These are phyloP conservation scores for Rhodotorula paludigena DNA, from an alignment of 768 basidiomycete species.

Conservation along the genomic window DNA sequence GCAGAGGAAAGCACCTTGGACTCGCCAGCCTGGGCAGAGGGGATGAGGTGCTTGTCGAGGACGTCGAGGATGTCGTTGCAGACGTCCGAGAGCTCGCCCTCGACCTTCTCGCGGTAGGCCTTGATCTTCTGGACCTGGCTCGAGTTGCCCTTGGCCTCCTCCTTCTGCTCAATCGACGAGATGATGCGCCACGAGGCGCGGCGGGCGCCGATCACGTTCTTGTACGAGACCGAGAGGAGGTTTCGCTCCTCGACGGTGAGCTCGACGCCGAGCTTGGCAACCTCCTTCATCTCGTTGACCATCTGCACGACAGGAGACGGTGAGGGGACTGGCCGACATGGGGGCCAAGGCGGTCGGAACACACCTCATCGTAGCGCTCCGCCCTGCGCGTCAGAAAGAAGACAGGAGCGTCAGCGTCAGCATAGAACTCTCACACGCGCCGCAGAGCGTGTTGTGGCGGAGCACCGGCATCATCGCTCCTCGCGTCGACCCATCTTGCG, in stretches of 20 bases:
- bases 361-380: slow-evolving; percentile 36
- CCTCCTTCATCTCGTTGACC: slow-evolving; percentile 41
- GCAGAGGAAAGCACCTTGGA: slow-evolving; percentile 62
- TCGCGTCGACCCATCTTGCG: too few species aligned
- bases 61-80: slow-evolving; percentile 67
- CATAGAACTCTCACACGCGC: not conserved
- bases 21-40: slow-evolving; percentile 91
- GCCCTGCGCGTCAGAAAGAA: not conserved
- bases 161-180: slow-evolving; percentile 97
- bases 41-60: slow-evolving; percentile 94
- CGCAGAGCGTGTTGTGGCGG: not conserved
- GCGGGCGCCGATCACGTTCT: slow-evolving; percentile 82
- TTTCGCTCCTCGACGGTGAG: slow-evolving; percentile 98
- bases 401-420: not conserved
- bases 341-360: slow-evolving; percentile 6
- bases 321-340: not conserved
- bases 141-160: slow-evolving; percentile 96
- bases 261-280: slow-evolving; percentile 66
- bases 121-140: slow-evolving; percentile 96
- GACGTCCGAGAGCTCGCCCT: slow-evolving; percentile 91
- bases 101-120: slow-evolving; percentile 92
- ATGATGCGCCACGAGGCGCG: slow-evolving; percentile 99
- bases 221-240: slow-evolving; percentile 96
- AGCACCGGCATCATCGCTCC: too few species aligned
- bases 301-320: slow-evolving; percentile 10